phyloP scores from a whole-genome alignment of 768 basidiomycete species.

The Harrya chromipes region DNA sequence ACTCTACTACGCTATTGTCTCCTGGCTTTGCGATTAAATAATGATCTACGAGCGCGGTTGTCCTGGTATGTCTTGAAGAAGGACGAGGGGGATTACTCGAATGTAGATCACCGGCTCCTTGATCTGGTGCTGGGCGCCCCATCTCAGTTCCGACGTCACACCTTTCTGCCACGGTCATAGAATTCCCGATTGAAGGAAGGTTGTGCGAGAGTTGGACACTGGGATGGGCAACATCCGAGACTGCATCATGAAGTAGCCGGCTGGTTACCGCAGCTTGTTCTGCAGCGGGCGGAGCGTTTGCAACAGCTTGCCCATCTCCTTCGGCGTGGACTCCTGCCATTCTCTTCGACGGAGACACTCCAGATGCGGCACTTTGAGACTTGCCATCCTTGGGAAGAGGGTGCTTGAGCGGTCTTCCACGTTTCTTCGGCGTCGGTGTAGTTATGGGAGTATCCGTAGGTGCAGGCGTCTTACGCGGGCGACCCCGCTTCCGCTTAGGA shows the following conservation, averaged over 20 bases:
- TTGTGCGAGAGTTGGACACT: neutral
- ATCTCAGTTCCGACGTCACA: neutral
- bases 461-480: slow-evolving; percentile 45
- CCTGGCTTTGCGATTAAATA: neutral
- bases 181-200: neutral
- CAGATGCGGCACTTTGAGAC: neutral
- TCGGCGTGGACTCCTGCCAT: neutral
- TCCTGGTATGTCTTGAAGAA: slow-evolving; percentile 5
- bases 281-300: neutral
- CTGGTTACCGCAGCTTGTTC: neutral
- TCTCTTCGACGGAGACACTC: slow-evolving; percentile 4
- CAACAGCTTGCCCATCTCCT: neutral
- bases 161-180: neutral
- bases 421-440: slow-evolving; percentile 34
- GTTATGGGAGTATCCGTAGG: slow-evolving; percentile 5
- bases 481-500: slow-evolving; percentile 47
- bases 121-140: neutral
- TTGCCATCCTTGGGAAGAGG: slow-evolving; percentile 2
- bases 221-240: neutral
- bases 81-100: neutral
- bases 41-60: neutral
- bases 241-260: neutral
- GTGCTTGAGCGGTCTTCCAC: slow-evolving; percentile 35
- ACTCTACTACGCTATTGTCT: neutral
- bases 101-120: neutral